A percentile compares a stretch with the other conserved stretches of the same genome.
Evolutionary conservation across 1,284 basidiomycete species (phyloP).

Genomic region (Neolentinus lepideus): DNA sequence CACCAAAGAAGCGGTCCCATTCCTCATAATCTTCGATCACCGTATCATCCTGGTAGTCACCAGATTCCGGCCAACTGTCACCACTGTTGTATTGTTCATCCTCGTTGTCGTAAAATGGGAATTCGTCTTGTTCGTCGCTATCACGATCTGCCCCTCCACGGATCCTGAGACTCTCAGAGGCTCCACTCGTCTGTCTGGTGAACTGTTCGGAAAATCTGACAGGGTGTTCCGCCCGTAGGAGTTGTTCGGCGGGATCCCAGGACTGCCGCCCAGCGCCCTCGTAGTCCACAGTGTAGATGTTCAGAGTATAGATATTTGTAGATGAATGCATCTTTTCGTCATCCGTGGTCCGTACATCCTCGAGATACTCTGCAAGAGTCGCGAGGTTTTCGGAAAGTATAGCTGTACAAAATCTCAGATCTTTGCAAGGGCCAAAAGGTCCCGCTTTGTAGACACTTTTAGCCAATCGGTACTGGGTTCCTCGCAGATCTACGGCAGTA

Average conservation of each 20-base stretch:
- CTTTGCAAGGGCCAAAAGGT: not conserved
- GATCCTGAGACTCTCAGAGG: not conserved
- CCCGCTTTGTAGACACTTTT: not conserved
- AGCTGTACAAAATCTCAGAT: not conserved
- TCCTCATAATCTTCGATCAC: not conserved
- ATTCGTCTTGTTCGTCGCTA: not conserved
- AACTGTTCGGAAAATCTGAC: too few species aligned
- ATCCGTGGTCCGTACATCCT: not conserved
- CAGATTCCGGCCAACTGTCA: too few species aligned
- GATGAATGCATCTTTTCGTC: not conserved
- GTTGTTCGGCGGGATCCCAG: too few species aligned
- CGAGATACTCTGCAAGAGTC: not conserved
- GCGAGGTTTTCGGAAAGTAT: too few species aligned
- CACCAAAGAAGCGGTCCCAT: not conserved
- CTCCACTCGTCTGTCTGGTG: not conserved
- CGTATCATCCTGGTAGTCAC: too few species aligned
- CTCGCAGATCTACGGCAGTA: constrained; percentile 40
- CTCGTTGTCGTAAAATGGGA: too few species aligned
- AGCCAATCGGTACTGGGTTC: constrained; percentile 34
- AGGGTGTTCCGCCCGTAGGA: too few species aligned
- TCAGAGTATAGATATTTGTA: not conserved
- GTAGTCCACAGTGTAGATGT: not conserved
- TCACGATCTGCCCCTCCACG: not conserved
- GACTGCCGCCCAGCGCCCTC: not conserved
- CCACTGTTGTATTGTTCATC: too few species aligned